A percentile compares a stretch with the other conserved stretches of the same genome.
phyloP scores from a whole-genome alignment of 2,329 filamentous ascomycete species.

The Rhynchosporium graminicola region DNA sequence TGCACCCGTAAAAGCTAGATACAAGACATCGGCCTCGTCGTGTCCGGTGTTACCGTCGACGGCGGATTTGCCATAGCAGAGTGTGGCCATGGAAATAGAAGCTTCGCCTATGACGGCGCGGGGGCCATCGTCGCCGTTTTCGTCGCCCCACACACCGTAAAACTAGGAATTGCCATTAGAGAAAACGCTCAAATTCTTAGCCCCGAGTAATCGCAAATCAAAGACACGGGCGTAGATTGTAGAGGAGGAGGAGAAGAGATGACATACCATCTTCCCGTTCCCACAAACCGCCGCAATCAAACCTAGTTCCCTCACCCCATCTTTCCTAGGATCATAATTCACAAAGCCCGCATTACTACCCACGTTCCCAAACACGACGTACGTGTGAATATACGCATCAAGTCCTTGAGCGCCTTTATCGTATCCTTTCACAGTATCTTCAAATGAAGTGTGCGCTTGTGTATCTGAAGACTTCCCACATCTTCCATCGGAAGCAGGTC shows the following conservation, averaged over 20 bases:
- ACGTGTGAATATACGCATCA: conserved; percentile 53
- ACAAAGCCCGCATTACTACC: conserved; percentile 40
- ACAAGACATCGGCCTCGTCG: conserved; percentile 59
- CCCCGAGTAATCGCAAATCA: not conserved
- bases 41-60: conserved; percentile 59
- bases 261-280: conserved; percentile 43
- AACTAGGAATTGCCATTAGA: conserved; percentile 40
- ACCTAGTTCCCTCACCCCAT: conserved; percentile 52
- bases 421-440: conserved; percentile 43
- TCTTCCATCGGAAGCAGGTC: conserved; percentile 46
- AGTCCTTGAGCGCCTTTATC: conserved; percentile 47
- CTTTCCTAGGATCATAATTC: conserved; percentile 45
- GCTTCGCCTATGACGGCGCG: conserved; percentile 56
- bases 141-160: conserved; percentile 64
- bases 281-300: conserved; percentile 58
- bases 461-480: conserved; percentile 49
- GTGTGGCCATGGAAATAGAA: conserved; percentile 57
- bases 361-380: conserved; percentile 55
- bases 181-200: not conserved
- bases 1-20: conserved; percentile 58
- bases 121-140: conserved; percentile 54
- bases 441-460: conserved; percentile 52
- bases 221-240: not conserved
- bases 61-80: conserved; percentile 52
- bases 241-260: not conserved